phyloP scores from a whole-genome alignment of 345 rosid species.

The Salix udensis region DNA sequence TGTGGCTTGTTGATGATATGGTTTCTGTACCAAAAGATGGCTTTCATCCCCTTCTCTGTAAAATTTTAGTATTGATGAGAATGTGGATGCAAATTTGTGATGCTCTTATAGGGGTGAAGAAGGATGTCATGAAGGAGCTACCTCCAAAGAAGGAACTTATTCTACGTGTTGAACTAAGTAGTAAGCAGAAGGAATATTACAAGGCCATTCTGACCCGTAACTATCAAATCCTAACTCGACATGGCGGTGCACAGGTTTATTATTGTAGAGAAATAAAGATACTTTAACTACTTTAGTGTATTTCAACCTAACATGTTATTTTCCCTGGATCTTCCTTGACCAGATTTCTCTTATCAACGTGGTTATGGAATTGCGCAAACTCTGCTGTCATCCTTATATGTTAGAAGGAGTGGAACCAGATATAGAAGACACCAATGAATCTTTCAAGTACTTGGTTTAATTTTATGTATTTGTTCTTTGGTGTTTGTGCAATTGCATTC shows the following conservation, averaged over 20 bases:
- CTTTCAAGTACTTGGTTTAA: constrained; percentile 55
- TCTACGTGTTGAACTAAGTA: constrained; percentile 88
- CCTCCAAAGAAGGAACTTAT: constrained; percentile 99
- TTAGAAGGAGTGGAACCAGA: constrained; percentile 92
- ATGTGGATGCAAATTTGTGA: constrained; percentile 17
- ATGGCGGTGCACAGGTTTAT: constrained; percentile 84
- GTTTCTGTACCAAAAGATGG: background rate
- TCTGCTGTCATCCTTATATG: constrained; percentile 98
- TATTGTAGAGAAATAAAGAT: constrained; percentile 15
- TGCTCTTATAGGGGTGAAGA: constrained; percentile 80
- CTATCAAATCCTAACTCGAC: constrained; percentile 81
- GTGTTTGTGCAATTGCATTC: background rate
- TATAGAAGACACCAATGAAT: constrained; percentile 59
- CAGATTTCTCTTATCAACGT: constrained; percentile 96
- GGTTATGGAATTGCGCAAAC: constrained; percentile 98
- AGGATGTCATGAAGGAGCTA: constrained; percentile 96
- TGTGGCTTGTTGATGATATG: background rate
- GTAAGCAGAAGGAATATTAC: constrained; percentile 95
- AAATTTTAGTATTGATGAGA: background rate
- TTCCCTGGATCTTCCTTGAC: constrained; percentile 19
- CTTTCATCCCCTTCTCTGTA: background rate
- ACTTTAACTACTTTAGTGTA: background rate
- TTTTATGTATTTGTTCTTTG: background rate
- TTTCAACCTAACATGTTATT: constrained; percentile 18
- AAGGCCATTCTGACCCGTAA: constrained; percentile 95